phyloP scores from a whole-genome alignment of 306 rosid species.

The Pyrus betulifolia region DNA sequence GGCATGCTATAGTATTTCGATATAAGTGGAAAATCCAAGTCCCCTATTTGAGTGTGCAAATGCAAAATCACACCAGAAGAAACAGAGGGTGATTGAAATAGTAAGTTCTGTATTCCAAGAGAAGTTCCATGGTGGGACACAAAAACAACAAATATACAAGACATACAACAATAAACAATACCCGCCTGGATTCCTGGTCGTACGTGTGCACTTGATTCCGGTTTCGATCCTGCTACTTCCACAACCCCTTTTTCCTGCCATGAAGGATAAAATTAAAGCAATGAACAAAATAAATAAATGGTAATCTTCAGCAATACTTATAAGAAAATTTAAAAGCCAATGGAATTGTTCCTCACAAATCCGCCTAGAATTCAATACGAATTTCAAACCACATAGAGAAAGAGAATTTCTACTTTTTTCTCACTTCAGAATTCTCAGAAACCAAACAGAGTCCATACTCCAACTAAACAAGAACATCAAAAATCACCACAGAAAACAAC shows the following conservation, averaged over 20 bases:
- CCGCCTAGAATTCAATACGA: background rate
- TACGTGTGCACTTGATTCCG: slow-evolving; percentile 1
- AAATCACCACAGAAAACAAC: background rate
- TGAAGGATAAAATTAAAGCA: background rate
- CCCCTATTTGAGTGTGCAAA: background rate
- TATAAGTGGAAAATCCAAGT: background rate
- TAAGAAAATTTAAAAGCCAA: background rate
- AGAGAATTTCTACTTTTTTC: background rate
- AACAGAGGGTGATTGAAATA: background rate
- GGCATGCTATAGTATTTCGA: background rate
- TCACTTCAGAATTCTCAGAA: background rate
- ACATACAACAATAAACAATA: slow-evolving; percentile 22
- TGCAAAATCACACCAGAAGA: background rate
- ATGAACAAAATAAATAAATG: background rate
- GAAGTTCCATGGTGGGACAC: background rate
- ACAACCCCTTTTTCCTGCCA: slow-evolving; percentile 23
- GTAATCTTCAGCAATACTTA: background rate
- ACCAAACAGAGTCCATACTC: background rate
- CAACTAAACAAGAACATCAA: background rate
- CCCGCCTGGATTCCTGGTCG: slow-evolving; percentile 28
- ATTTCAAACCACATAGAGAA: background rate
- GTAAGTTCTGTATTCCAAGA: background rate
- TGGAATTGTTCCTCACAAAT: background rate
- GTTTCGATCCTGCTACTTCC: slow-evolving; percentile 20
- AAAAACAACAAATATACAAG: slow-evolving; percentile 7